Evolutionary conservation across 129 eudicot species (phyloP).

Genomic region (Arctium minus): DNA sequence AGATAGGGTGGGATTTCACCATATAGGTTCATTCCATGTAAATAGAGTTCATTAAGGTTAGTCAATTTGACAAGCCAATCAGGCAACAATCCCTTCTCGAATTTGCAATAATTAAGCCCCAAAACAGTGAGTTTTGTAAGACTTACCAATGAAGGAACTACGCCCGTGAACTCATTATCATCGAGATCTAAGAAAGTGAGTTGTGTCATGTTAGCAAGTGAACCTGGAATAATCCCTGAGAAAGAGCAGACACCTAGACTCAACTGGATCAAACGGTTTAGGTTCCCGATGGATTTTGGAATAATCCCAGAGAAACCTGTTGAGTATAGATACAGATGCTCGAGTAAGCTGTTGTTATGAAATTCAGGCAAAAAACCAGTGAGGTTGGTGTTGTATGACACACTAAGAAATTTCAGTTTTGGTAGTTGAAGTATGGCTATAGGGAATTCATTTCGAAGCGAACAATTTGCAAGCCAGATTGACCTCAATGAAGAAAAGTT

Average conservation of each 20-base stretch:
- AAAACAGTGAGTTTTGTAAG: neutral
- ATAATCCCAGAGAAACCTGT: constrained; percentile 26
- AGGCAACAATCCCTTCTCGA: neutral
- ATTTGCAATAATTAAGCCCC: neutral
- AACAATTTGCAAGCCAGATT: neutral
- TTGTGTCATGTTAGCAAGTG: constrained; percentile 29
- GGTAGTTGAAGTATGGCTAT: constrained; percentile 18
- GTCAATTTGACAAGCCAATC: constrained; percentile 15
- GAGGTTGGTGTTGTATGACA: constrained; percentile 2
- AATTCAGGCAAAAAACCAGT: constrained; percentile 26
- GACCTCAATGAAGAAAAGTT: constrained; percentile 13
- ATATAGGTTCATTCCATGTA: neutral
- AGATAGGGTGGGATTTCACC: constrained; percentile 15
- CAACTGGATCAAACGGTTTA: neutral
- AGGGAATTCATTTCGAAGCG: constrained; percentile 13
- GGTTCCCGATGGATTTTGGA: constrained; percentile 29
- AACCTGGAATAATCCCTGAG: constrained; percentile 23
- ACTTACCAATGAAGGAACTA: neutral
- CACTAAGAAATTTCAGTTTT: neutral
- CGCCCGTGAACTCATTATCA: neutral
- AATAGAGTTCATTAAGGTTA: neutral
- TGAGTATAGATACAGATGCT: neutral
- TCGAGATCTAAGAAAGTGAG: neutral
- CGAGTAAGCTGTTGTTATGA: constrained; percentile 12
- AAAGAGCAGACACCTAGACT: neutral